Evolutionary conservation across 2,329 filamentous ascomycete genomes (phyloP), one percentile per base, ranked within the genome.

Genomic region (Aspergillus brunneoviolaceus): DNA sequence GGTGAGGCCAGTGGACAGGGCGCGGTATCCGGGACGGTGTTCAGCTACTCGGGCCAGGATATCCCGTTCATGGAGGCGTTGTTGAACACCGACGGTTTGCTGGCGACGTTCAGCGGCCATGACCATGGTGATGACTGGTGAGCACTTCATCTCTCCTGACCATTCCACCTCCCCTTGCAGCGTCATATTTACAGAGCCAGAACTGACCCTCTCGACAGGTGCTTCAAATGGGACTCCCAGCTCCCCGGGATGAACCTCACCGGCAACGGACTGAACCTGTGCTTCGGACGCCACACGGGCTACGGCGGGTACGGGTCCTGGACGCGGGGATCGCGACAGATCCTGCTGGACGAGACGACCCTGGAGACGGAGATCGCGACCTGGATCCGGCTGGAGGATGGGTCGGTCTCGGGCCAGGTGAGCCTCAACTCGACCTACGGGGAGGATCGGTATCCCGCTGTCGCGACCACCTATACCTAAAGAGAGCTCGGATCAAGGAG

Each of bases 251-350:
- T 69, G 49, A 70, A 69, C 19, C 27, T 75, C 2, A 72, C 71
- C 0, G 82, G 80, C 0, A 81, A 79, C 58, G 80, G 80, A 1
- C 55, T 79, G 5, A 70, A 74, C 49, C 60, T 82, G 65, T 89
- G 88, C 67, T 85, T 85, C 64, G 86, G 86, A 5, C 84, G 89
- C 64, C 87, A 88, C 65, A 83, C 85, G 0, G 88, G 89, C 0
- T 90, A 90, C 58, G 89, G 88, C 0, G 88, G 89, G 0, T 91
- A 91, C 65, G 86, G 87, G 0, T 78, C 79, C 50, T 89, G 84
- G 84, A 81, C 82, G 10, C 82, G 88, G 0, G 88, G 88, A 1
- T 80, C 81, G 4, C 78, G 86, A 1, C 83, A 88, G 65, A 74
- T 89, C 12, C 65, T 79, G 2, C 64, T 88, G 1, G 74, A 79